A percentile compares a stretch with the other conserved stretches of the same genome.
phyloP scores from a whole-genome alignment of 805 yeast species.

The Henningerozyma blattae region DNA sequence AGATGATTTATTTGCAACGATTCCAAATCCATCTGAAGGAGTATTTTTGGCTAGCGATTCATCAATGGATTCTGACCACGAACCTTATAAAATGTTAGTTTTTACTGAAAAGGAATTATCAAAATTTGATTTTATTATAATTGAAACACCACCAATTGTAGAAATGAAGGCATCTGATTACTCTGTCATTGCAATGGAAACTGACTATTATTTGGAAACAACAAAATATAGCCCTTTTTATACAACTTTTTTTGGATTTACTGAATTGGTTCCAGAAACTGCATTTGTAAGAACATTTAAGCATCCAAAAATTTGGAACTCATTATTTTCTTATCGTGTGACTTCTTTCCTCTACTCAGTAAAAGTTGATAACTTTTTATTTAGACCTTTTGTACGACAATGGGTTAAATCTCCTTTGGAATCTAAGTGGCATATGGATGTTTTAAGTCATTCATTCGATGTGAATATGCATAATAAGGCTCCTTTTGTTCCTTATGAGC shows the following conservation, averaged over 20 bases:
- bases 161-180: slow-evolving; percentile 11
- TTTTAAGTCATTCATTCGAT: slow-evolving; percentile 30
- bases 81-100: slow-evolving; percentile 39
- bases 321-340: slow-evolving; percentile 16
- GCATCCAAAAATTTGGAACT: slow-evolving; percentile 20
- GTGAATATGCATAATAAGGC: slow-evolving; percentile 49
- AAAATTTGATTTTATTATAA: slow-evolving; percentile 38
- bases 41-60: slow-evolving; percentile 36
- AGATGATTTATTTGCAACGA: slow-evolving; percentile 23
- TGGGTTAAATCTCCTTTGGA: slow-evolving; percentile 53
- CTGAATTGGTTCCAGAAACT: neutral
- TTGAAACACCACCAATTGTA: slow-evolving; percentile 25
- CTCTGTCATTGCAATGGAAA: slow-evolving; percentile 11
- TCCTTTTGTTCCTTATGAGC: slow-evolving; percentile 45
- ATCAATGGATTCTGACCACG: slow-evolving; percentile 36
- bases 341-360: slow-evolving; percentile 3
- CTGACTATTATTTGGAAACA: neutral
- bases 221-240: slow-evolving; percentile 6
- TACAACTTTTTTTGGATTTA: slow-evolving; percentile 5
- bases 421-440: slow-evolving; percentile 64
- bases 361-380: slow-evolving; percentile 14
- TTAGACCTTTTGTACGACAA: slow-evolving; percentile 60
- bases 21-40: slow-evolving; percentile 40
- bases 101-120: slow-evolving; percentile 28
- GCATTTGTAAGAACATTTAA: slow-evolving; percentile 8